Evolutionary conservation across 2,329 filamentous ascomycete genomes (phyloP).

Genomic region (Aspergillus floridensis): DNA sequence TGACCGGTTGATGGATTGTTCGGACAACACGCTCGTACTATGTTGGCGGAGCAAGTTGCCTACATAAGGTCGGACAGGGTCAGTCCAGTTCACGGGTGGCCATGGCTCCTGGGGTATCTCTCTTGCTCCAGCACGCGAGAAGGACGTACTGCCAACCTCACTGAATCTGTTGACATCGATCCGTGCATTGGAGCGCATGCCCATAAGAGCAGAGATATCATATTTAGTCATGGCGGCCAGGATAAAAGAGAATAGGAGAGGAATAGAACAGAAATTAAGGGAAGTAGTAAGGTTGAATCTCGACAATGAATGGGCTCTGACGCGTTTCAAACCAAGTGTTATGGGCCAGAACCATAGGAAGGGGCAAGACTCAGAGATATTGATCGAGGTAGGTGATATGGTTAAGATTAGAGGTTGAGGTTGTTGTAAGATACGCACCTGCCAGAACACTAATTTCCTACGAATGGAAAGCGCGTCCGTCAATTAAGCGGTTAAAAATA

Average conservation of each 20-base stretch:
- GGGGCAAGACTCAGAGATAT: no score
- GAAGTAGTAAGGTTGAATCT: not conserved
- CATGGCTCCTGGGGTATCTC: not conserved
- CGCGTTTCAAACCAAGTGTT: not conserved
- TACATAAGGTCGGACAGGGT: conserved; percentile 8
- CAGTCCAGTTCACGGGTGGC: not conserved
- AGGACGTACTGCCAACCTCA: conserved; percentile 30
- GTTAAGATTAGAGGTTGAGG: not conserved
- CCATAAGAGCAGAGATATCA: conserved; percentile 38
- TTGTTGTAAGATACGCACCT: not conserved
- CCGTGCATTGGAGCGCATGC: conserved; percentile 28
- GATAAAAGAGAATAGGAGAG: conserved; percentile 7
- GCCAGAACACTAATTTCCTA: not conserved
- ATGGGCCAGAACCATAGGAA: not conserved
- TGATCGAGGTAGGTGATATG: not conserved
- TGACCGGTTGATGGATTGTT: conserved; percentile 26
- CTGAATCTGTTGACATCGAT: conserved; percentile 27
- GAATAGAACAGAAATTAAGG: conserved; percentile 4
- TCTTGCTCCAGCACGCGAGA: not conserved
- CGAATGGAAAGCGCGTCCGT: not conserved
- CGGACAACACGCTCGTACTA: conserved; percentile 24
- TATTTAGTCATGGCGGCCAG: conserved; percentile 33
- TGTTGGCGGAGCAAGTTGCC: conserved; percentile 25
- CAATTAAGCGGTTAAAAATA: not conserved
- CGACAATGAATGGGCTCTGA: not conserved